Base-by-base conservation (phyloP, 2,329 filamentous ascomycete genomes). In the Lachnellula cervina region DNA sequence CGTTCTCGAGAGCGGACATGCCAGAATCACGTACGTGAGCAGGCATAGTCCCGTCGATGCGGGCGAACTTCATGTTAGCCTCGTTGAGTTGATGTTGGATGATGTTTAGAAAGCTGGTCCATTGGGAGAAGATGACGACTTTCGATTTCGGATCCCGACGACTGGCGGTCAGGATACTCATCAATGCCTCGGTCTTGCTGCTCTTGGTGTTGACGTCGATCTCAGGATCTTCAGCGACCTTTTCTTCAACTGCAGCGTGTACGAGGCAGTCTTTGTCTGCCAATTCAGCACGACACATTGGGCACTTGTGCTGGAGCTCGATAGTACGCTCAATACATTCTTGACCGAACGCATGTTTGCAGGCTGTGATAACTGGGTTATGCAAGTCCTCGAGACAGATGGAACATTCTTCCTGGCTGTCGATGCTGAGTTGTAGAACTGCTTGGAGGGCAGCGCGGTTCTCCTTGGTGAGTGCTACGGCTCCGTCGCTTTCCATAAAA, bases 21-120 rank as follows among this genome's bases (percentile, higher is more conserved):
- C 89, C 84, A 16, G 77, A 74, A 64, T 96, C 91, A n/a, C 92
- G 87, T 49, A 80, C 75, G 0, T 76, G 70, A 0, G 87, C 80
- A 8, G 77, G 78, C 88, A 96, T 94, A 56, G 81, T 87, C 28
- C 92, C 91, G 66, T 96, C 90, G 52, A 96, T 83, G 19, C 90
- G 84, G 16, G 82, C 81, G 68, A 80, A 90, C 23, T 77, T 80
- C 65, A 88, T 81, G 0, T 80, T 80, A 5, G 80, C 76, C 8
- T 77, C 75, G 5, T 77, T 68, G 4, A 96, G 77, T 58, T 91
- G 83, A 0, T 79, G 77, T 69, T 93, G 82, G 21, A 96, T 76
- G 54, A 90, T 79, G 61, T 86, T 80, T 17, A 91, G 77, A 70
- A 90, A 91, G 1, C 81, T 82, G 0, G 87, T 90, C 87, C 88